Evolutionary conservation across 345 rosid species (phyloP).

Genomic region (Bretschneidera sinensis): DNA sequence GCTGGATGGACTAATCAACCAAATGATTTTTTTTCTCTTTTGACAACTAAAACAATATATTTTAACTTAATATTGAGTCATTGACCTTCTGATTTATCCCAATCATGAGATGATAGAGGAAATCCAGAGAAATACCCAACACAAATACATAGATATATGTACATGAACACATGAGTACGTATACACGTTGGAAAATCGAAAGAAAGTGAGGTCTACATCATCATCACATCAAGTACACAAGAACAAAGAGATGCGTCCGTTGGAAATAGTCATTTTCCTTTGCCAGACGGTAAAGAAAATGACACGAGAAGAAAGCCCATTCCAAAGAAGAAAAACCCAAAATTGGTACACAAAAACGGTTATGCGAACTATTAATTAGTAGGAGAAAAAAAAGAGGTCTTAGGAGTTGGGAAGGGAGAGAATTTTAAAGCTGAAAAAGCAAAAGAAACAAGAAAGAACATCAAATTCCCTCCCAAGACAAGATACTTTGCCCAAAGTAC

Average conservation of each 20-base stretch:
- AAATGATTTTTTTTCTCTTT: too few species aligned
- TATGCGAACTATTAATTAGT: slow-evolving; percentile 4
- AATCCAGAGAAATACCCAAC: too few species aligned
- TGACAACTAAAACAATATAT: too few species aligned
- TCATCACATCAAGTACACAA: slow-evolving; percentile 6
- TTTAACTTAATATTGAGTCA: too few species aligned
- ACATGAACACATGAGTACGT: background rate
- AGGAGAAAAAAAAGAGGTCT: slow-evolving; percentile 4
- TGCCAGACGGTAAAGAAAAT: slow-evolving; percentile 5
- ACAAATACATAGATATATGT: too few species aligned
- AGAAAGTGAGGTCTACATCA: slow-evolving; percentile 1
- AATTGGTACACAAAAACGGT: slow-evolving; percentile 5
- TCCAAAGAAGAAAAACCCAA: background rate
- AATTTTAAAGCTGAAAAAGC: slow-evolving; percentile 35
- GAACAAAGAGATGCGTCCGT: slow-evolving; percentile 1
- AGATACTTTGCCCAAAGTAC: slow-evolving; percentile 38
- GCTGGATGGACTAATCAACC: too few species aligned
- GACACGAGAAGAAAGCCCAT: slow-evolving; percentile 9
- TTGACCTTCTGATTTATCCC: too few species aligned
- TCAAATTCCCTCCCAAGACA: slow-evolving; percentile 13
- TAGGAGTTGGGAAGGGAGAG: background rate
- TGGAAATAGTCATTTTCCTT: slow-evolving; percentile 11
- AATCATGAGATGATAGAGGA: too few species aligned
- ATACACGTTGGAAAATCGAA: background rate
- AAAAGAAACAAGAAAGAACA: slow-evolving; percentile 22